Conservation (phyloP, 768 basidiomycete genomes). For the Leucosporidium creatinivorum region DNA sequence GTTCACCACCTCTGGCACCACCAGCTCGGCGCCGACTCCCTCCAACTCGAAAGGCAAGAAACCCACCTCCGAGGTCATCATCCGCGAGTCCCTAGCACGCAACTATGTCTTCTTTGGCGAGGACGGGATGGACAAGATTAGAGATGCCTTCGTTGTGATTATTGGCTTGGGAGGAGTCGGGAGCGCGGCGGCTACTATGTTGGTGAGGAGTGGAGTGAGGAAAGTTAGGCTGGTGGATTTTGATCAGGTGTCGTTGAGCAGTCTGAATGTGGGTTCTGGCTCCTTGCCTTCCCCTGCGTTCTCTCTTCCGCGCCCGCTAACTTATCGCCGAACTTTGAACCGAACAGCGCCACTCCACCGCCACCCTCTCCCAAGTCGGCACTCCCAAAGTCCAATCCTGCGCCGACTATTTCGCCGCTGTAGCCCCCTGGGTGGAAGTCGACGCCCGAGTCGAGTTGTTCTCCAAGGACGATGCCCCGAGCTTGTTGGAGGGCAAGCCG, state of each 20-base stretch:
- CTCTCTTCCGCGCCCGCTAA: no score
- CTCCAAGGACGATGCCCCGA: slow-evolving; percentile 65
- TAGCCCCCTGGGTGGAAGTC: slow-evolving; percentile 78
- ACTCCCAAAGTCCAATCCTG: slow-evolving; percentile 82
- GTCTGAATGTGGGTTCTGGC: slow-evolving; percentile 57
- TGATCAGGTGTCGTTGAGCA: slow-evolving; percentile 90
- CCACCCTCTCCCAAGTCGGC: slow-evolving; percentile 79
- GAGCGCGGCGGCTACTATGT: slow-evolving; percentile 53
- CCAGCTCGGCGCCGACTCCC: background rate
- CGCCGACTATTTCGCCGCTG: slow-evolving; percentile 55
- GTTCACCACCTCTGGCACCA: no score
- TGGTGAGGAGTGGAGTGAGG: slow-evolving; percentile 34
- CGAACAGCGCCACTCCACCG: slow-evolving; percentile 71
- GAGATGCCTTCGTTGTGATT: slow-evolving; percentile 68
- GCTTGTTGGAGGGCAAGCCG: slow-evolving; percentile 56
- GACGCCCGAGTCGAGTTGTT: slow-evolving; percentile 79
- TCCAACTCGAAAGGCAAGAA: slow-evolving; percentile 3
- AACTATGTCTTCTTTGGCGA: slow-evolving; percentile 94
- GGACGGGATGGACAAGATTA: slow-evolving; percentile 70
- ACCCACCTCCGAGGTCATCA: slow-evolving; percentile 55
- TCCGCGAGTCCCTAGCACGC: slow-evolving; percentile 80
- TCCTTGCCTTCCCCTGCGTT: background rate
- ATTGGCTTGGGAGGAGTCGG: slow-evolving; percentile 97
- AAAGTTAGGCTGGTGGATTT: slow-evolving; percentile 54
- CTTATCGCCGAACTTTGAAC: no score